A percentile compares a stretch with the other conserved stretches of the same genome.
These are phyloP conservation scores for Lepidium campestre DNA, from an alignment of 441 rosid species.

Conservation along the genomic window DNA sequence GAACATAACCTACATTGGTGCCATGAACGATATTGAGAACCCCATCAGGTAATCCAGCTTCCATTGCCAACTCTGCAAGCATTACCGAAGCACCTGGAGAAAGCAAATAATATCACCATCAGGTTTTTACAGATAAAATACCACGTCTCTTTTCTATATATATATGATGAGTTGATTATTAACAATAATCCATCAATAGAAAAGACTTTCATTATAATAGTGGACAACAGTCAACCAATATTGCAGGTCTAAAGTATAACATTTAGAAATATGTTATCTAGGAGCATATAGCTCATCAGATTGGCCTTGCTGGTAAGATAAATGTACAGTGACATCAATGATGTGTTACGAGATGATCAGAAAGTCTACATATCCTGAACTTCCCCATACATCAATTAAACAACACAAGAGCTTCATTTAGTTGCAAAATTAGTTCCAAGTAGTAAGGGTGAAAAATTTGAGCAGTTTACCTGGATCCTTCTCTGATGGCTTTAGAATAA, in stretches of 20 bases:
- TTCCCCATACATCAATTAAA: not conserved
- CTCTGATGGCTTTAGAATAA: constrained; percentile 88
- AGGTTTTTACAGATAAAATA: not conserved
- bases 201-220: not conserved
- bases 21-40: constrained; percentile 90
- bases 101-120: constrained; percentile 4
- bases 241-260: not conserved
- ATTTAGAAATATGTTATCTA: not conserved
- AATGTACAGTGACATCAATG: not conserved
- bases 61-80: constrained; percentile 87
- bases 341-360: not conserved
- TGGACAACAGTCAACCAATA: not conserved
- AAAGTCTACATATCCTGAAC: not conserved
- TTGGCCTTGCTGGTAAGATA: not conserved
- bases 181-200: not conserved
- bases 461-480: constrained; percentile 76
- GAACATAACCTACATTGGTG: constrained; percentile 50
- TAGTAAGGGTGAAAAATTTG: not conserved
- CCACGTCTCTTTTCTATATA: not conserved
- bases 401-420: not conserved
- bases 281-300: not conserved
- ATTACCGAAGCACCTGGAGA: constrained; percentile 83
- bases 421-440: not conserved
- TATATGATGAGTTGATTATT: not conserved
- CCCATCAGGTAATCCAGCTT: constrained; percentile 89